phyloP scores from a whole-genome alignment of 108 stramenopile genomes.

The Skeletonema costatum region DNA sequence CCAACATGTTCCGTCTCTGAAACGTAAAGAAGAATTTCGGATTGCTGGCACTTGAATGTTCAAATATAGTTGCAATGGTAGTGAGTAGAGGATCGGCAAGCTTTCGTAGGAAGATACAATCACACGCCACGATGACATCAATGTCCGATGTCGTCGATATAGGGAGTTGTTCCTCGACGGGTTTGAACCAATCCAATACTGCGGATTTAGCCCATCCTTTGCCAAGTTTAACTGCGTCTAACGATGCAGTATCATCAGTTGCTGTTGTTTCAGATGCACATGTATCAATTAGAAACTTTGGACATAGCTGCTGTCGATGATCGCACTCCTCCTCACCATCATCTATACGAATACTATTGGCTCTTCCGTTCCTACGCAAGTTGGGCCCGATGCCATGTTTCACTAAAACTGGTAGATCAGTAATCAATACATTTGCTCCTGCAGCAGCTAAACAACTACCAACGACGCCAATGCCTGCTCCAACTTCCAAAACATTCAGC shows the following conservation, averaged over 20 bases:
- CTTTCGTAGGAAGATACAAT: conserved; percentile 41
- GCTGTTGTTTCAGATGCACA: background rate
- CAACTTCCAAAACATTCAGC: conserved; percentile 29
- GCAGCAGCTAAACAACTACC: conserved; percentile 40
- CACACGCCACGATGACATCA: conserved; percentile 40
- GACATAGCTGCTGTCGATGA: background rate
- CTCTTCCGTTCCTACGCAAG: conserved; percentile 18
- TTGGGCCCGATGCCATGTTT: conserved; percentile 31
- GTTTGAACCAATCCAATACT: conserved; percentile 37
- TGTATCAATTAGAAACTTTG: background rate
- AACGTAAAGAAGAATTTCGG: conserved; percentile 33
- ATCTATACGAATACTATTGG: background rate
- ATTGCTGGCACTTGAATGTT: conserved; percentile 1
- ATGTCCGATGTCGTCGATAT: background rate
- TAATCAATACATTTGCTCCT: conserved; percentile 38
- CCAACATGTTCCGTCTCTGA: conserved; percentile 35
- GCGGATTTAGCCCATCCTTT: conserved; percentile 20
- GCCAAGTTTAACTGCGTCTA: conserved; percentile 3
- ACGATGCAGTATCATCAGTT: background rate
- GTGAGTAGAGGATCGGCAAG: conserved; percentile 34
- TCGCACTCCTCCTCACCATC: background rate
- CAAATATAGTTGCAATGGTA: conserved; percentile 21
- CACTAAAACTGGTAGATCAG: conserved; percentile 37
- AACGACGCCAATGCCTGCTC: conserved; percentile 36
- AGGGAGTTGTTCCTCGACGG: conserved; percentile 17